Evolutionary conservation across 2,329 filamentous ascomycete species (phyloP).

Genomic region (Paradendryphiella salina): DNA sequence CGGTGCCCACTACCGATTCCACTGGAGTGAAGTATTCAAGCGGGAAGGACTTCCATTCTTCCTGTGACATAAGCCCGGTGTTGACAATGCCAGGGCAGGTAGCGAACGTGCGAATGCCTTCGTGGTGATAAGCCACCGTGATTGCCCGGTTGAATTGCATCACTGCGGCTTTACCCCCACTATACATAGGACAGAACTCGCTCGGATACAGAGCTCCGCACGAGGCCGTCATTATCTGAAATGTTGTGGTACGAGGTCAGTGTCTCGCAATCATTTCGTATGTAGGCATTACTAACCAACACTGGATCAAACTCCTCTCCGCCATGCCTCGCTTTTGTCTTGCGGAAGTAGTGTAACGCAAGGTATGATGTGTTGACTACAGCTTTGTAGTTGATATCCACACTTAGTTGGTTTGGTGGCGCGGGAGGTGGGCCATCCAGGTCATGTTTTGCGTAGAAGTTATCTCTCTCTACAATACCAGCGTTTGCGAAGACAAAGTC

Average conservation of each 20-base stretch:
- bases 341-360: constrained; percentile 50
- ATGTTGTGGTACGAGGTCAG: too few species aligned
- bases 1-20: constrained; percentile 33
- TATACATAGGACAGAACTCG: constrained; percentile 38
- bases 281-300: constrained; percentile 22
- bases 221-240: constrained; percentile 39
- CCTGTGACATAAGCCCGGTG: constrained; percentile 41
- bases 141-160: constrained; percentile 49
- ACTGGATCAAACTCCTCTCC: constrained; percentile 28
- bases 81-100: constrained; percentile 47
- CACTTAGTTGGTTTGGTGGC: constrained; percentile 40
- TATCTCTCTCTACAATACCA: constrained; percentile 50
- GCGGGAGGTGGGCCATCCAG: constrained; percentile 33
- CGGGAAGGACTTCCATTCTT: constrained; percentile 44
- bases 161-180: constrained; percentile 42
- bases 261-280: too few species aligned
- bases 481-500: constrained; percentile 58
- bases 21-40: constrained; percentile 42
- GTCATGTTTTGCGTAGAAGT: constrained; percentile 47
- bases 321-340: constrained; percentile 17
- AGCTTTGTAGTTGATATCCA: constrained; percentile 46
- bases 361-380: constrained; percentile 48
- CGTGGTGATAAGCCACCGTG: constrained; percentile 39
- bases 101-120: constrained; percentile 48
- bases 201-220: constrained; percentile 47